phyloP scores from a whole-genome alignment of 768 basidiomycete genomes.

The Mycena indigotica region DNA sequence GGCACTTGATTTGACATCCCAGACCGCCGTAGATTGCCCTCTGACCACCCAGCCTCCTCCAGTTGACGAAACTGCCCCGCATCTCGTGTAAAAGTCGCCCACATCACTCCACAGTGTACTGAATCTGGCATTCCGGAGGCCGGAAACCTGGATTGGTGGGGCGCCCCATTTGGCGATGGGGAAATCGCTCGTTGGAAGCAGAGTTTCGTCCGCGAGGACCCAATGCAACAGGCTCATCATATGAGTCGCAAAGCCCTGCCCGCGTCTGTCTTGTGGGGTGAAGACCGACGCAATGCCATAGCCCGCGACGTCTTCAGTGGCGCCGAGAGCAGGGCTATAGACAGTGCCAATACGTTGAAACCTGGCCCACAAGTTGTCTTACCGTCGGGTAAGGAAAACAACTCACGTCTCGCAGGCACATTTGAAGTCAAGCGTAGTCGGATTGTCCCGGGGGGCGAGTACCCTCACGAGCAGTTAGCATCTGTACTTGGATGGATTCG shows the following conservation, averaged over 20 bases:
- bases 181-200: conserved; percentile 27
- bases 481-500: background rate
- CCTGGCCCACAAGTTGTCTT: conserved; percentile 21
- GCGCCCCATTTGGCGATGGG: conserved; percentile 43
- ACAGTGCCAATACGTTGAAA: conserved; percentile 35
- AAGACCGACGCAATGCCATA: conserved; percentile 62
- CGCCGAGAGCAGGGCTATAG: conserved; percentile 16
- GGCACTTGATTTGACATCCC: conserved; percentile 39
- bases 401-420: conserved; percentile 69
- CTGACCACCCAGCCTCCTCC: conserved; percentile 48
- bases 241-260: conserved; percentile 58
- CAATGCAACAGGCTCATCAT: conserved; percentile 70
- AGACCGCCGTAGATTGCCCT: conserved; percentile 41
- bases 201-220: conserved; percentile 42
- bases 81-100: conserved; percentile 49
- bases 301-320: conserved; percentile 38
- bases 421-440: conserved; percentile 54
- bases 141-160: conserved; percentile 39
- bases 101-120: conserved; percentile 59
- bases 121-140: conserved; percentile 43
- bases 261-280: conserved; percentile 51
- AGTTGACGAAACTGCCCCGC: conserved; percentile 37
- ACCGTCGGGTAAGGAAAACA: background rate
- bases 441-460: conserved; percentile 53
- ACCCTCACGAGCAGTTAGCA: conserved; percentile 46